Conservation (phyloP, 352 stramenopile genomes). For the Pseudoperonospora humuli region DNA sequence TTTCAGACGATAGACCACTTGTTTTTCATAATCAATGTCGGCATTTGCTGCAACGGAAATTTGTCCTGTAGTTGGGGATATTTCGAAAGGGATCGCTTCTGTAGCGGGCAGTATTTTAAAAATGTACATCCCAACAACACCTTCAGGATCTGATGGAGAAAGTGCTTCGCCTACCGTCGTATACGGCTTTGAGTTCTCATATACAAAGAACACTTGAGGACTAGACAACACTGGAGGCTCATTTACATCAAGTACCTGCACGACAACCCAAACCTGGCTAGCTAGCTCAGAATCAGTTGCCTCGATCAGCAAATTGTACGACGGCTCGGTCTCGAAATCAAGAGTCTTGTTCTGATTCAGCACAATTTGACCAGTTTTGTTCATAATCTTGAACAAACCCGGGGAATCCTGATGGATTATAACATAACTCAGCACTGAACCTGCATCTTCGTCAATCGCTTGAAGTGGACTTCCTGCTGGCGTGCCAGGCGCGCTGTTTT, state of each 20-base stretch:
- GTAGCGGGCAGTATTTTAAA: slow-evolving; percentile 5
- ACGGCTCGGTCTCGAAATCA: slow-evolving; percentile 12
- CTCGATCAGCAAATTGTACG: slow-evolving; percentile 8
- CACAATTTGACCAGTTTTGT: slow-evolving; percentile 8
- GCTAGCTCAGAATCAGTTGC: slow-evolving; percentile 9
- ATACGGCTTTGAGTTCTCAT: slow-evolving; percentile 13
- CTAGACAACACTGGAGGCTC: slow-evolving; percentile 13
- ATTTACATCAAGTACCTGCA: slow-evolving; percentile 16
- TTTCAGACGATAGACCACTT: slow-evolving; percentile 4
- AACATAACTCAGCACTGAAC: slow-evolving; percentile 6
- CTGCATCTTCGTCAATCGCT: slow-evolving; percentile 16
- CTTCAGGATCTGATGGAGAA: slow-evolving; percentile 15
- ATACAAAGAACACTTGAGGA: slow-evolving; percentile 12
- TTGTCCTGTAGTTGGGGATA: slow-evolving; percentile 9
- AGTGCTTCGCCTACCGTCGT: slow-evolving; percentile 7
- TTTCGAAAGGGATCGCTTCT: slow-evolving; percentile 2
- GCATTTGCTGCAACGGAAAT: slow-evolving; percentile 12
- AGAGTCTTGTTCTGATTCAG: slow-evolving; percentile 1
- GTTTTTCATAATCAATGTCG: slow-evolving; percentile 14
- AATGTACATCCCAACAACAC: background rate
- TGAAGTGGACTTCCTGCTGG: slow-evolving; percentile 6
- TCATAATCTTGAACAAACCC: slow-evolving; percentile 11
- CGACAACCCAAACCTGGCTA: slow-evolving; percentile 5
- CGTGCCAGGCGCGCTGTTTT: slow-evolving; percentile 14
- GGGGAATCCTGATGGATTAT: slow-evolving; percentile 11